Evolutionary conservation across 2,329 filamentous ascomycete genomes (phyloP).

Genomic region (Dothidotthia symphoricarpi): DNA sequence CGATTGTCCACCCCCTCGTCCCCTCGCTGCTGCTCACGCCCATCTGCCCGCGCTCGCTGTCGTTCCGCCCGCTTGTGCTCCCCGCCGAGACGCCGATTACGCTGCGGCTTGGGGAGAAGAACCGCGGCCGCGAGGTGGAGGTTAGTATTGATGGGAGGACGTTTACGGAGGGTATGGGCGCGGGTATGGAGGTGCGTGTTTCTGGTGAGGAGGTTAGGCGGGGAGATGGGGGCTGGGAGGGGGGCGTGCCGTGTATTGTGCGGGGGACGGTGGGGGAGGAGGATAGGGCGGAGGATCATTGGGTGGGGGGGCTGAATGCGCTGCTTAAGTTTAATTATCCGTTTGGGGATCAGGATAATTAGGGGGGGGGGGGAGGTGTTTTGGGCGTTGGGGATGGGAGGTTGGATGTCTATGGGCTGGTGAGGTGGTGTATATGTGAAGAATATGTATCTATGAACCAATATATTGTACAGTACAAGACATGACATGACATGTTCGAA

Average conservation of each 20-base stretch:
- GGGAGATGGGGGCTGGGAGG: slow-evolving; percentile 56
- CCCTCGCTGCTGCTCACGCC: slow-evolving; percentile 86
- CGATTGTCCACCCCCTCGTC: slow-evolving; percentile 91
- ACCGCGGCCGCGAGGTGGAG: slow-evolving; percentile 50
- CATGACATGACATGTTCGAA: too few species aligned
- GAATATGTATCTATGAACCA: too few species aligned
- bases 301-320: slow-evolving; percentile 93
- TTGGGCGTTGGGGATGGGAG: background rate
- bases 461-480: too few species aligned
- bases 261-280: slow-evolving; percentile 50
- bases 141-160: slow-evolving; percentile 52
- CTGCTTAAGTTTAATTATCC: slow-evolving; percentile 97
- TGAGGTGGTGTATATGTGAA: too few species aligned
- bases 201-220: slow-evolving; percentile 71
- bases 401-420: too few species aligned
- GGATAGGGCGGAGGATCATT: slow-evolving; percentile 73
- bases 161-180: slow-evolving; percentile 44
- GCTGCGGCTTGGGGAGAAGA: slow-evolving; percentile 69
- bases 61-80: slow-evolving; percentile 86
- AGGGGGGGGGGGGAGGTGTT: too few species aligned
- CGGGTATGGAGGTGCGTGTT: slow-evolving; percentile 73
- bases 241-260: slow-evolving; percentile 91
- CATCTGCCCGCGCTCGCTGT: slow-evolving; percentile 88
- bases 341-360: slow-evolving; percentile 63
- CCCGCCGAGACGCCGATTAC: slow-evolving; percentile 83